Base-by-base conservation (phyloP, 371 early-diverging fungal species). In the Gilbertella persicaria region DNA sequence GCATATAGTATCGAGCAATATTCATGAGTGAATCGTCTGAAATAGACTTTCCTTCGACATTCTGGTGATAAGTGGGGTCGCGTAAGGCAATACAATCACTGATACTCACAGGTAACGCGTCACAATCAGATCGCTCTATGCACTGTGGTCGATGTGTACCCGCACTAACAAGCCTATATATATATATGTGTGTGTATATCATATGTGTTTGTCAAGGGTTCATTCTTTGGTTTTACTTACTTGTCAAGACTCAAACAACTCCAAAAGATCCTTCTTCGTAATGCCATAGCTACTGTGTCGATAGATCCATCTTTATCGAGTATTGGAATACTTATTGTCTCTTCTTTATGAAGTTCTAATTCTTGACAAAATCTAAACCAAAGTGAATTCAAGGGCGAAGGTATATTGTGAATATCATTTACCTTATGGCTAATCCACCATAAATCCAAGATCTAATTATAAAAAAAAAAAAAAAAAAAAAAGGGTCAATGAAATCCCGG, bases 371-470 rank as follows among this genome's bases (percentile, higher is more conserved):
- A 73, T 44, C 87, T 82, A 43, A 9, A 3, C 3, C 0, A 23
- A 16, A 8, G 10, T 17, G 45, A 20, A 14, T 10, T 16, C 4
- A 26, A 19, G 39, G 6, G 5, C 9, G 16, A 12, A 7, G 21
- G 6, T 25, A 23, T 8, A 29, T 2, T 21, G 9, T 7, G 6
- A 14, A 21, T 19, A 14, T 45, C 26, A n/a, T 19, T 39, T 61
- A 61, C 66, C 67, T 58, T 38, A 84, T 66, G 7, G 87, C 85
- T 58, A 85, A 69, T n/a, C 84, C 82, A 12, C 75, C 77, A 60
- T 83, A 87, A 68, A 85, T 80, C 86, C 86, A 87, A 0, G 85
- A 72, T 19, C 82, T 71, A 55, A 33, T 28, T 28, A 5, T 33
- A 30, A 16, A 12, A 35, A 45, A 21, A 49, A 41, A 39, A 20